Evolutionary conservation across 108 stramenopile species (phyloP).

Genomic region (Nitzschia sp.): DNA sequence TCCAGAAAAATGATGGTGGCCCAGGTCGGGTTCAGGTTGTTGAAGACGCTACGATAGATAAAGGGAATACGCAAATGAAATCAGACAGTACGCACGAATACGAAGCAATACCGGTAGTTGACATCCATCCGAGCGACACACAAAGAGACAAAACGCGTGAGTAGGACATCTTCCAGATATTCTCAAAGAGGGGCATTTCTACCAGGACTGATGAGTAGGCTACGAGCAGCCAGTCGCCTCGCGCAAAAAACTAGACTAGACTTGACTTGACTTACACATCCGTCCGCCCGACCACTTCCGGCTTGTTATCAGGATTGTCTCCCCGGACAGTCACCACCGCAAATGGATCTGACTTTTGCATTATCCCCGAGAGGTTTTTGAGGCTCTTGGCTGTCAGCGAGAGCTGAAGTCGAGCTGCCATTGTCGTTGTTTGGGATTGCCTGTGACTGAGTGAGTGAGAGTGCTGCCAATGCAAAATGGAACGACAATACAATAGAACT

Average conservation of each 20-base stretch:
- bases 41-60: slow-evolving; percentile 54
- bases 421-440: slow-evolving; percentile 12
- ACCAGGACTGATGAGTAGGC: no score
- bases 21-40: slow-evolving; percentile 51
- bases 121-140: background rate
- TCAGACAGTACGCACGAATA: no score
- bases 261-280: slow-evolving; percentile 55
- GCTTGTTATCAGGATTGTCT: slow-evolving; percentile 43
- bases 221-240: slow-evolving; percentile 2
- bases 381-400: slow-evolving; percentile 47
- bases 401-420: slow-evolving; percentile 41
- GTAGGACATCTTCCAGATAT: no score
- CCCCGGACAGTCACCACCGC: slow-evolving; percentile 70
- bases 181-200: no score
- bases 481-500: no score
- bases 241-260: no score
- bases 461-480: background rate
- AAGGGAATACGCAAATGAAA: no score
- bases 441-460: no score
- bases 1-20: slow-evolving; percentile 51
- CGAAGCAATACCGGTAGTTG: no score
- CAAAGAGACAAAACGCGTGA: background rate
- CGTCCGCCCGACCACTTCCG: slow-evolving; percentile 54
- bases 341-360: slow-evolving; percentile 70
- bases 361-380: slow-evolving; percentile 39